These are phyloP conservation scores for Cladosporium cucumerinum DNA, from an alignment of 2,329 filamentous ascomycete genomes.

Conservation along the genomic window DNA sequence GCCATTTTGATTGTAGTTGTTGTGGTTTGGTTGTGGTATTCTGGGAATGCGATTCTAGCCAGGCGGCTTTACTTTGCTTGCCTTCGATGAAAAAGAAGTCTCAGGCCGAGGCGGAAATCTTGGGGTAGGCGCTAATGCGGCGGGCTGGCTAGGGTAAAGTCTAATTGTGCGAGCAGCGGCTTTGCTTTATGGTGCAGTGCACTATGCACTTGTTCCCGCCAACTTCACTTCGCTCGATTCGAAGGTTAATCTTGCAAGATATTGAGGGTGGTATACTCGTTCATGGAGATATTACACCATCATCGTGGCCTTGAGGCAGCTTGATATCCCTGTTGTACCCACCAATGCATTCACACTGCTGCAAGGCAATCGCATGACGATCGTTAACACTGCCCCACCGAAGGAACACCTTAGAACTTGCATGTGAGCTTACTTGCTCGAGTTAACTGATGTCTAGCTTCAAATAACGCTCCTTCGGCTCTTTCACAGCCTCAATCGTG, in stretches of 20 bases:
- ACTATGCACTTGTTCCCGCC: background rate
- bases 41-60: background rate
- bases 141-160: constrained; percentile 5
- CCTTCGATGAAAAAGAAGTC: constrained; percentile 10
- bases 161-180: background rate
- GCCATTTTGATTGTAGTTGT: constrained; percentile 18
- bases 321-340: background rate
- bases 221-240: background rate
- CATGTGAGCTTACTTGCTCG: background rate
- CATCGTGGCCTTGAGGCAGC: background rate
- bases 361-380: background rate
- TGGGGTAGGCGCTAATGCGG: constrained; percentile 7
- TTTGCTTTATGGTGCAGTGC: background rate
- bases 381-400: background rate
- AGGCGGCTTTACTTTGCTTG: constrained; percentile 1
- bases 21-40: background rate
- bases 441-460: constrained; percentile 9
- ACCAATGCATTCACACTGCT: background rate
- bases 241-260: background rate
- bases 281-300: background rate
- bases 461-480: background rate
- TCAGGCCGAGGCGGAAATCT: constrained; percentile 12
- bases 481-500: constrained; percentile 1
- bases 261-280: background rate
- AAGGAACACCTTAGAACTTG: background rate